Percentiles rank a stretch among this genome's conserved stretches.
phyloP scores from a whole-genome alignment of 1,139 yeast species.

The Kurtzmaniella quercitrusa region DNA sequence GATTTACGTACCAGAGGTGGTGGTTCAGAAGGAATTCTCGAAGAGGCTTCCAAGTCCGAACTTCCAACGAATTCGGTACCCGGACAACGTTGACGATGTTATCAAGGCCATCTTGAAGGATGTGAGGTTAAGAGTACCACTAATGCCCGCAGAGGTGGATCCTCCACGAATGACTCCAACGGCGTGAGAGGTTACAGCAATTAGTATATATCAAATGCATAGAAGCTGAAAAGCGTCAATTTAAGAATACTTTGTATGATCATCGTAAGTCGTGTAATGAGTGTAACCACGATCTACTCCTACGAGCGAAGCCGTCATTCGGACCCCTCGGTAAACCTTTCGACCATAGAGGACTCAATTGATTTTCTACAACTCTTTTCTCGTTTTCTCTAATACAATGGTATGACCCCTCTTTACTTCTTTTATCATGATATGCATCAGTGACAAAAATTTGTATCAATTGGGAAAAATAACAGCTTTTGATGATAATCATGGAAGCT shows the following conservation, averaged over 20 bases:
- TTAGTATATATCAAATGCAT: conserved; percentile 10
- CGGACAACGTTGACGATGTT: conserved; percentile 42
- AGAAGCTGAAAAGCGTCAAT: too few species aligned
- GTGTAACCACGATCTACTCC: conserved; percentile 1
- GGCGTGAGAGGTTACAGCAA: conserved; percentile 31
- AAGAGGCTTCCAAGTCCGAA: conserved; percentile 67
- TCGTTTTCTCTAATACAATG: background rate
- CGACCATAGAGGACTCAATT: conserved; percentile 1
- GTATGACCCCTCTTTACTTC: background rate
- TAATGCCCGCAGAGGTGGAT: conserved; percentile 14
- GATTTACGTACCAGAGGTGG: conserved; percentile 57
- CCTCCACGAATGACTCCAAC: conserved; percentile 34
- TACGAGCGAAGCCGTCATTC: background rate
- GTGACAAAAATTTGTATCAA: conserved; percentile 1
- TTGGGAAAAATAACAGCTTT: conserved; percentile 6
- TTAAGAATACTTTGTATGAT: background rate
- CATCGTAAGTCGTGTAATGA: background rate
- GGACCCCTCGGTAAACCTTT: conserved; percentile 4
- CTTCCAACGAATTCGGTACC: conserved; percentile 64
- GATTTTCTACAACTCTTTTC: background rate
- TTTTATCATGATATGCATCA: background rate
- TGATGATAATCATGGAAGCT: background rate
- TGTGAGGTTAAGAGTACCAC: conserved; percentile 40
- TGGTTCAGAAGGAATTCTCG: conserved; percentile 69
- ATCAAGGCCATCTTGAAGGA: conserved; percentile 51